Base-by-base conservation (phyloP, 257 asterid species). In the Hygrophila difformis region DNA sequence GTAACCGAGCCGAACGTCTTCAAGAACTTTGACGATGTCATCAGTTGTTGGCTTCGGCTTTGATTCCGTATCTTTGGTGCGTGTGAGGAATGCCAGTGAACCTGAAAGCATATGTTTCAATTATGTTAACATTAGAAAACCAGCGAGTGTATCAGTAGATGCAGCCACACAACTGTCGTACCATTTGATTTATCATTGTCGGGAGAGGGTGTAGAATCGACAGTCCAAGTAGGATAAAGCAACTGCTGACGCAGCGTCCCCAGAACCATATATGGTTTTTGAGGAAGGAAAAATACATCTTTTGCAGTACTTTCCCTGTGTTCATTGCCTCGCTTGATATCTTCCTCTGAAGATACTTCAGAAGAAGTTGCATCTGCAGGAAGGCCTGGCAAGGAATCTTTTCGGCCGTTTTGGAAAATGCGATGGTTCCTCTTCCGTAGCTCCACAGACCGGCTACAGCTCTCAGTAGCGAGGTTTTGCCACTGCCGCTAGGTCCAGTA, bases 401-500 rank as follows among this genome's bases (percentile, higher is more conserved):
- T 42, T 8, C 39, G 69, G 55, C 57, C 59, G 29, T 63, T 31
- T 63, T 70, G 47, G 64, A 79, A 65, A 84, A 71, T 46, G 81
- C 74, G 51, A 84, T 67, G 47, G 74, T 69, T 58, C 97, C 97
- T 44, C 33, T 67, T 43, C 97, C 97, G 10, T 61, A 76, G 68
- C 63, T 81, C 97, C 97, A 87, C 57, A 84, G 85, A 57, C 97
- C 97, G 53, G 95, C 97, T 35, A 83, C 18, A 39, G 93, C 75
- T 70, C 95, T 83, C 59, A 87, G 61, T 36, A 84, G 57, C 24
- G 97, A 83, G 58, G 97, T 84, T 69, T 87, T 87, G 39, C 97
- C 97, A 66, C 92, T 78, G 43, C 97, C 97, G 62, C 97, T 87
- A 12, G 93, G 92, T 49, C 97, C 95, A 45, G 95, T 67, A 62